Base-by-base conservation (phyloP, 1,284 basidiomycete species). In the Puccinia triticina region DNA sequence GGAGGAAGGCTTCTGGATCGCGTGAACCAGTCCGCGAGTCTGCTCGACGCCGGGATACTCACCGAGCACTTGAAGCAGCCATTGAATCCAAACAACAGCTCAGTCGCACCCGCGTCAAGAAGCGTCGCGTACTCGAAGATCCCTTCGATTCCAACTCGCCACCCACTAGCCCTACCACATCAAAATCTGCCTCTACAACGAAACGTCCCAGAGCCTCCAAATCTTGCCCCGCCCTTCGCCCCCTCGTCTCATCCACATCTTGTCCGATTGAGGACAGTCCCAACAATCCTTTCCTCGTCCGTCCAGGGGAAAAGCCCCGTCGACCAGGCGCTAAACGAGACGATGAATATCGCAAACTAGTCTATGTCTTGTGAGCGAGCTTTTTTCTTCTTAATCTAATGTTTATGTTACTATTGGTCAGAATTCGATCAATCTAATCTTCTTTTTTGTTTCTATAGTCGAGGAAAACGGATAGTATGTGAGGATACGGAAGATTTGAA, bases 351-450 rank as follows among this genome's bases (percentile, higher is more conserved):
- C 72, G 72, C 37, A 50, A 75, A 75, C 29, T 75, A 43, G 50
- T 75, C n/a, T 75, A 75, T 75, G 72, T 75, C 18, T 75, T 75
- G 72, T 75, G 2, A 53, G 72, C 48, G n/a, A 2, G 32, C 67
- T 34, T 4, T 21, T 40, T 10, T 69, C 12, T 46, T 69, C 29
- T 37, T 26, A 5, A 3, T 67, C 21, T 40, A 67, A n/a, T 29
- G 21, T 29, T 57, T 18, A 57, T 57, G 5, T 57, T 43, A 43
- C 12, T 43, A 4, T 43, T 43, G 40, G 12, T 43, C 40, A 7
- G 40, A 57, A 4, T 34, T 46, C 2, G 23, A 40, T 43, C n/a
- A 46, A 4, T 48, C 59, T 61, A 32, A 21, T 37, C 12, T 21
- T n/a, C 8, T 16, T 50, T 16, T 50, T 50, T 50, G 14, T n/a